Evolutionary conservation across 1,284 basidiomycete species (phyloP), one percentile per base, ranked within the genome.

Genomic region (Mycena sp.): DNA sequence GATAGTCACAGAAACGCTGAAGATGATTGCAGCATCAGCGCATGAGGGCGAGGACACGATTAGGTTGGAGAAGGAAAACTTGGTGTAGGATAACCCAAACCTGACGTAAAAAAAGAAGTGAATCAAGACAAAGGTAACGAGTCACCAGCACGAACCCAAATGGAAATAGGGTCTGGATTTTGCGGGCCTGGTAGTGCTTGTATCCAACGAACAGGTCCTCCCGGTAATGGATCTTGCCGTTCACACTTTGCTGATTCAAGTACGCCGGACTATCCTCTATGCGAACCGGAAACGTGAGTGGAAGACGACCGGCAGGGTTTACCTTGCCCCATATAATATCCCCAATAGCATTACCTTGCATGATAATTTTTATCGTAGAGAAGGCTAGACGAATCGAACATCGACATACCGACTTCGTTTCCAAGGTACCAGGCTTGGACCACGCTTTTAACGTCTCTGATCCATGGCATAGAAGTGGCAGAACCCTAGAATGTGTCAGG

Each of bases 121-220:
- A 59, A 30, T 43, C 28, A 54, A 43, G 58, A 23, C 38, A 52
- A 53, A 56, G 52, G 49, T 6, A 23, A 17, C n/a, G 69, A 75
- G 32, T 17, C 7, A n/a, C 23, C 17, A 26, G 7, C 16, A 44
- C 29, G 7, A 71, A 90, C 83, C 91, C 91, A 71, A 93, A 93
- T 23, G 87, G 81, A 78, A 89, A 93, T 35, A 88, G 75, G 2
- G 91, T 85, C 58, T 77, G 76, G 52, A 91, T 81, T 53, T 72
- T 79, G 61, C 81, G 81, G 56, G 85, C 83, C 50, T 88, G 84
- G 72, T 88, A 90, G 69, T 87, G 81, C 74, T 90, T 91, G 75
- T 93, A 93, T 43, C 91, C 90, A 17, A 90, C 87, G 67, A 87
- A 89, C 1, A 91, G 70, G 71, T 87, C 87, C 73, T 90, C 88